phyloP scores from a whole-genome alignment of 306 rosid genomes.

The Acacia crassicarpa region DNA sequence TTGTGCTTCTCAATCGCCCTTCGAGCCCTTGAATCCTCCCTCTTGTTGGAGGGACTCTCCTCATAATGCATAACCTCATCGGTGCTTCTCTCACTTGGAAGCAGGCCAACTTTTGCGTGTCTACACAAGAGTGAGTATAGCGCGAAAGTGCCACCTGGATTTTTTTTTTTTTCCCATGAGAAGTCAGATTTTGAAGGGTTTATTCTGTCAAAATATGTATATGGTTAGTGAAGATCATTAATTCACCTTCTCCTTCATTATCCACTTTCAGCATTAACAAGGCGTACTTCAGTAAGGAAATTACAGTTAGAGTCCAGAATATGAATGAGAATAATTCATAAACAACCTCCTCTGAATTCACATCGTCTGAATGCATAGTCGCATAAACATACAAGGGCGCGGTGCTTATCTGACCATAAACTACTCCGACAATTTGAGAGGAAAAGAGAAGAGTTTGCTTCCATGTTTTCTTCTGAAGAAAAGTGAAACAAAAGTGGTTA shows the following conservation, averaged over 20 bases:
- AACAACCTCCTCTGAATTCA: conserved; percentile 46
- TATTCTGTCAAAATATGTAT: neutral
- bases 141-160: conserved; percentile 74
- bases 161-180: neutral
- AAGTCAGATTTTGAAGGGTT: conserved; percentile 21
- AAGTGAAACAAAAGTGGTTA: neutral
- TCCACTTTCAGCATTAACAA: conserved; percentile 65
- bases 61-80: conserved; percentile 49
- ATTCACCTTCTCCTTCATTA: conserved; percentile 72
- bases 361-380: conserved; percentile 44
- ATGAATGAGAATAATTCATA: conserved; percentile 69
- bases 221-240: conserved; percentile 14
- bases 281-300: conserved; percentile 66
- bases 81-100: conserved; percentile 62
- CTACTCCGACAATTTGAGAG: conserved; percentile 78
- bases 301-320: conserved; percentile 73
- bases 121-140: conserved; percentile 80
- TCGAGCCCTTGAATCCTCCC: conserved; percentile 57
- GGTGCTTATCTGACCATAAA: conserved; percentile 77
- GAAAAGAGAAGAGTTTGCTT: conserved; percentile 61
- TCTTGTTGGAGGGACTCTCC: conserved; percentile 38
- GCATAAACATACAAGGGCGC: conserved; percentile 79
- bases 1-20: conserved; percentile 69
- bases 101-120: conserved; percentile 76
- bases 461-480: conserved; percentile 62